Evolutionary conservation across 192 early-diverging fungal genomes (phyloP).

Genomic region (Dispira parvispora): DNA sequence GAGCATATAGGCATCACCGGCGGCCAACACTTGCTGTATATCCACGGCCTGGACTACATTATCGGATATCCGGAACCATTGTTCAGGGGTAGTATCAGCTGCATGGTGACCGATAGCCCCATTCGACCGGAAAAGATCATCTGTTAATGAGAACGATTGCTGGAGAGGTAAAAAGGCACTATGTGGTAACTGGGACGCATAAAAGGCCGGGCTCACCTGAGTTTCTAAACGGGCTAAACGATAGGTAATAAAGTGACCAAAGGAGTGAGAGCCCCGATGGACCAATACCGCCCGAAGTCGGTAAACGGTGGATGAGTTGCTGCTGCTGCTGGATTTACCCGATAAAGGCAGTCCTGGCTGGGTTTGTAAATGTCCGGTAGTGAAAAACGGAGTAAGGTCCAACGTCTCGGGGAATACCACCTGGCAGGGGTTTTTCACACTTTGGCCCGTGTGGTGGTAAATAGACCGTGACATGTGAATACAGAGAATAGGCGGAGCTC

Average conservation of each 20-base stretch:
- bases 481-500: slow-evolving; percentile 56
- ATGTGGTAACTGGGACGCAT: background rate
- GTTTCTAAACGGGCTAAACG: slow-evolving; percentile 15
- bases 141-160: background rate
- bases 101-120: background rate
- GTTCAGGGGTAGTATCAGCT: background rate
- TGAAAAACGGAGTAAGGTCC: slow-evolving; percentile 53
- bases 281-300: slow-evolving; percentile 45
- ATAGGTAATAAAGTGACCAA: slow-evolving; percentile 63
- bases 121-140: background rate
- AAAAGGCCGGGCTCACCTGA: background rate
- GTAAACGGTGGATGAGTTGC: slow-evolving; percentile 19
- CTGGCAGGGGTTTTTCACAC: slow-evolving; percentile 66
- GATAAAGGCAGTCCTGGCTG: slow-evolving; percentile 38
- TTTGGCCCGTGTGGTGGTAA: slow-evolving; percentile 48
- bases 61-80: slow-evolving; percentile 57
- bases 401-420: slow-evolving; percentile 66
- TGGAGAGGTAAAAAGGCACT: background rate
- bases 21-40: slow-evolving; percentile 21
- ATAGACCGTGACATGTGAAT: slow-evolving; percentile 75
- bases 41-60: slow-evolving; percentile 21
- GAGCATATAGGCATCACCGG: slow-evolving; percentile 28
- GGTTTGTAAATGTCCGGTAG: slow-evolving; percentile 35
- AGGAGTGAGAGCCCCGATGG: slow-evolving; percentile 57
- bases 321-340: slow-evolving; percentile 10